These are phyloP conservation scores for Cenchrus purpureus DNA, from an alignment of 176 grass and related monocot species.

Conservation along the genomic window DNA sequence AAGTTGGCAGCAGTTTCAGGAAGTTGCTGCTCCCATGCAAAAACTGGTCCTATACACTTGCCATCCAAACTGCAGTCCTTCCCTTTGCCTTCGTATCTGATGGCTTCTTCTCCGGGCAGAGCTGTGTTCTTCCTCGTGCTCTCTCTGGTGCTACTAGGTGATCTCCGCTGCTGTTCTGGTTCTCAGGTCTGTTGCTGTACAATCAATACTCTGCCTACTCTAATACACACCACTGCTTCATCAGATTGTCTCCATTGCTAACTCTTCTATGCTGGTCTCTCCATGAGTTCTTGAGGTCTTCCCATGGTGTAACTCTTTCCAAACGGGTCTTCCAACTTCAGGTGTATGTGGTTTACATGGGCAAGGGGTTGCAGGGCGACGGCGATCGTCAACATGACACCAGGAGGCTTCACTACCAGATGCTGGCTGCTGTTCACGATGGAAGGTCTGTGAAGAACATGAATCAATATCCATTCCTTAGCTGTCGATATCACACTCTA, in stretches of 20 bases:
- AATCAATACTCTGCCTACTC: not conserved
- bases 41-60: not conserved
- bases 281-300: not conserved
- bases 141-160: constrained; percentile 31
- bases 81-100: not conserved
- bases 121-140: constrained; percentile 28
- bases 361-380: constrained; percentile 28
- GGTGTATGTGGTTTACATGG: constrained; percentile 78
- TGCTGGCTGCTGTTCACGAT: constrained; percentile 66
- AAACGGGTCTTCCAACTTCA: constrained; percentile 19
- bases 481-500: not conserved
- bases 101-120: constrained; percentile 38
- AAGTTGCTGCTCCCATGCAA: not conserved
- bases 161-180: constrained; percentile 19
- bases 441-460: constrained; percentile 56
- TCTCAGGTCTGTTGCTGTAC: constrained; percentile 35
- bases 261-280: not conserved
- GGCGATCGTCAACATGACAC: constrained; percentile 3
- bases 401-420: constrained; percentile 60
- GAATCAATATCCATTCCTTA: not conserved
- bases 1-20: constrained; percentile 23
- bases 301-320: not conserved
- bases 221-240: not conserved
- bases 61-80: not conserved
- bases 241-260: not conserved